Evolutionary conservation across 192 early-diverging fungal genomes (phyloP).

Genomic region (Spizellomyces punctatus): DNA sequence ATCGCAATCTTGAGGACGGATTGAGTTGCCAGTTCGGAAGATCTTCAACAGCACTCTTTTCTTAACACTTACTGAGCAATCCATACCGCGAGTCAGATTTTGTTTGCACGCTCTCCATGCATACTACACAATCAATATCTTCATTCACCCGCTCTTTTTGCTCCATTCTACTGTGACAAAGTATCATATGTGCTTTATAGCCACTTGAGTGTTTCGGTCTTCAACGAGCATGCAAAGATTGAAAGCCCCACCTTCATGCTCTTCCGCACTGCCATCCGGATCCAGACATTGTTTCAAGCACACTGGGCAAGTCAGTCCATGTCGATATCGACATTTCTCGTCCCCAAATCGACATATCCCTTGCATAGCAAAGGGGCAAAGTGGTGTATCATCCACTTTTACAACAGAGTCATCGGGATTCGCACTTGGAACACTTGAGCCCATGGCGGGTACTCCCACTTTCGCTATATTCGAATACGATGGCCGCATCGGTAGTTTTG

Average conservation of each 20-base stretch:
- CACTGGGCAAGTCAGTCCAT: conserved; percentile 48
- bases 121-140: conserved; percentile 54
- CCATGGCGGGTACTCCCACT: no score
- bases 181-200: conserved; percentile 26
- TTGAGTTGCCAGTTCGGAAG: neutral
- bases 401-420: no score
- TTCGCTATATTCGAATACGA: no score
- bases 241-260: conserved; percentile 12
- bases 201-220: no score
- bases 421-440: no score
- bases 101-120: conserved; percentile 47
- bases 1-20: conserved; percentile 40
- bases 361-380: conserved; percentile 51
- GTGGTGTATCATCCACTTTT: conserved; percentile 4
- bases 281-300: conserved; percentile 46
- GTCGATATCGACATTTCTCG: conserved; percentile 41
- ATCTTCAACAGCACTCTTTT: conserved; percentile 8
- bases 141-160: conserved; percentile 18
- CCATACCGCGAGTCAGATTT: conserved; percentile 56
- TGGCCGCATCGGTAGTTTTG: no score
- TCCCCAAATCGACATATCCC: conserved; percentile 45
- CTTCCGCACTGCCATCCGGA: conserved; percentile 25
- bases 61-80: conserved; percentile 33
- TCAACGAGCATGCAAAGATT: no score
- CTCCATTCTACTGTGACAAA: conserved; percentile 3